Base-by-base conservation (phyloP, 768 basidiomycete species). In the Pulveroboletus ravenelii region DNA sequence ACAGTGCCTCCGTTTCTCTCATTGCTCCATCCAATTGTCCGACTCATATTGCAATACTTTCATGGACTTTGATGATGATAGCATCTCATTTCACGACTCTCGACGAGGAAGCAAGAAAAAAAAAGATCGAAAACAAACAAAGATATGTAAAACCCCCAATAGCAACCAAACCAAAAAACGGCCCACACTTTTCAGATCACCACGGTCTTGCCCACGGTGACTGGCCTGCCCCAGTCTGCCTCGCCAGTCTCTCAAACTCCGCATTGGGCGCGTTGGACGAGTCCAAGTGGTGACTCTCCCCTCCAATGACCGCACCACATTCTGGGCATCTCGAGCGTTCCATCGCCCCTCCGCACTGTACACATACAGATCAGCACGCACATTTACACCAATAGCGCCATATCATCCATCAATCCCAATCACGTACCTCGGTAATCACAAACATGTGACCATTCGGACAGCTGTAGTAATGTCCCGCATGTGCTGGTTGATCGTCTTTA, bases 401-500 rank as follows among this genome's bases (percentile, higher is more conserved):
- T 7, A 13, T 27, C 20, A 23, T n/a, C 23, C 23, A 34, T 3
- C 3, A 10, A 10, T 3, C 6, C 20, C 35, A n/a, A n/a, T 10
- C 45, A 57, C 38, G 34, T 50, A 84, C 80, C 62, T 84, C 77
- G 0, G 61, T 66, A 31, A 86, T 84, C 2, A 81, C 77, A 48
- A 80, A 85, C 0, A 76, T 71, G 55, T 86, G 84, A 0, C 84
- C 84, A 44, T 84, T 84, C 0, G 67, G 73, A 49, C 79, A 81
- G 15, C 70, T 74, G 49, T 76, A 78, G 51, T 73, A 78, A 56
- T 78, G 77, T 0, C 76, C 76, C 3, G 70, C 64, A 7, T 69
- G 66, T 9, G 65, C 74, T 73, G 27, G 12, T n/a, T 15, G 34
- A 34, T 1, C 3, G 15, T 40, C 17, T 54, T 13, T 18, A 46